Evolutionary conservation across 2,329 filamentous ascomycete genomes (phyloP), one percentile per base, ranked within the genome.

Genomic region (Aspergillus ibericus): DNA sequence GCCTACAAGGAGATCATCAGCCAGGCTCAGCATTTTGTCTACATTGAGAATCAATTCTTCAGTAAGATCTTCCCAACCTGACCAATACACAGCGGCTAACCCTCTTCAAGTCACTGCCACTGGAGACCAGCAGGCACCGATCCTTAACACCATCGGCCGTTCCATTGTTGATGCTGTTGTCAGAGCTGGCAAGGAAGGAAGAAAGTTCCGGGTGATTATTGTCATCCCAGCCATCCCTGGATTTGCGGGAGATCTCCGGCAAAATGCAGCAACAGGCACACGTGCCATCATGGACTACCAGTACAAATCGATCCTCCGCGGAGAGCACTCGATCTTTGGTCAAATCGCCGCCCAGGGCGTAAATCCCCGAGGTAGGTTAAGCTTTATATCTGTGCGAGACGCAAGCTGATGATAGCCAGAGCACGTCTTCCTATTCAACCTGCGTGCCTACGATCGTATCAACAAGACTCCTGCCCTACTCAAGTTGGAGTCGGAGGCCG

Each of bases 31-130:
- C 93, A 98, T 72, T 97, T 87, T 66, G 89, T 99, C 22, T 99
- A 98, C 78, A 96, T 99, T 60, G 95, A 99, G 75, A 98, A 98
- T 69, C 95, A 99, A 70, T 98, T 98, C 80, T 99, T 98, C 81
- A 97, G 84, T 77, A 77, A 67, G 75, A 38, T 34, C 6, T 38
- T 12, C n/a, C 13, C 18, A 3, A 25, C 35, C 16, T 25, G 29
- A 4, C 15, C 15, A 46, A 49, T 53, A 53, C 5, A n/a, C 29
- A 27, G 38, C 32, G 46, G 55, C 71, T 72, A 59, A 75, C 59
- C 13, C 13, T 38, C 25, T 7, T 32, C 46, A 32, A 81, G 80
- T 96, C 71, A 96, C 92, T 1, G 91, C 95, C 0, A 98, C 93
- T 0, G 92, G 92, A 8, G 88, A 95, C n/a, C 77, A 96, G 35